Evolutionary conservation across 1,284 basidiomycete species (phyloP).

Genomic region (Ustilago trichophora): DNA sequence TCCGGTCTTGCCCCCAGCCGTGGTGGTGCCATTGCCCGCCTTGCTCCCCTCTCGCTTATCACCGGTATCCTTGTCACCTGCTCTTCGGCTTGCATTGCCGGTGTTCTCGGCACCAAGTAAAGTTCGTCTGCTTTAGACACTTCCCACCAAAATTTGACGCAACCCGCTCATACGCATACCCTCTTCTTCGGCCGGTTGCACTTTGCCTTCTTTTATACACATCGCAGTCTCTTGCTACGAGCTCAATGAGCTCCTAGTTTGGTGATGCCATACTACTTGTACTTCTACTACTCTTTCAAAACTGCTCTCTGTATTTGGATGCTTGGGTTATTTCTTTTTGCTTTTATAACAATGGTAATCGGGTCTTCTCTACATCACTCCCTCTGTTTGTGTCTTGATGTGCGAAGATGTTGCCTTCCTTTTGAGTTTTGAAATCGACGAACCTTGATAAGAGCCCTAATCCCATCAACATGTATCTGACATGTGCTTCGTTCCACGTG

Average conservation of each 20-base stretch:
- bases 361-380: too few species aligned
- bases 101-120: constrained; percentile 59
- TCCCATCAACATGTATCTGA: too few species aligned
- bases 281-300: constrained; percentile 18
- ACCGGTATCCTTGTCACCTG: constrained; percentile 67
- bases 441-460: too few species aligned
- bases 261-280: background rate
- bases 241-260: too few species aligned
- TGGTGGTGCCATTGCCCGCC: constrained; percentile 75
- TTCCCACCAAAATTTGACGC: constrained; percentile 12
- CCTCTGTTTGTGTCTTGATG: background rate
- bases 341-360: constrained; percentile 13
- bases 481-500: too few species aligned
- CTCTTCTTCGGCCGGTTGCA: constrained; percentile 11
- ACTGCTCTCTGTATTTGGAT: constrained; percentile 29
- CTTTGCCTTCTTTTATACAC: background rate
- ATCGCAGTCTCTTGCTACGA: too few species aligned
- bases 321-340: constrained; percentile 10
- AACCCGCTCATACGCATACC: constrained; percentile 11
- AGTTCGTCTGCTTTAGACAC: background rate
- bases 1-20: constrained; percentile 82
- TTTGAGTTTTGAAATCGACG: too few species aligned
- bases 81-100: constrained; percentile 67
- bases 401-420: too few species aligned
- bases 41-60: constrained; percentile 74